Evolutionary conservation across 352 stramenopile genomes (phyloP), one percentile per base, ranked within the genome.

Genomic region (Aphanomyces euteiches): DNA sequence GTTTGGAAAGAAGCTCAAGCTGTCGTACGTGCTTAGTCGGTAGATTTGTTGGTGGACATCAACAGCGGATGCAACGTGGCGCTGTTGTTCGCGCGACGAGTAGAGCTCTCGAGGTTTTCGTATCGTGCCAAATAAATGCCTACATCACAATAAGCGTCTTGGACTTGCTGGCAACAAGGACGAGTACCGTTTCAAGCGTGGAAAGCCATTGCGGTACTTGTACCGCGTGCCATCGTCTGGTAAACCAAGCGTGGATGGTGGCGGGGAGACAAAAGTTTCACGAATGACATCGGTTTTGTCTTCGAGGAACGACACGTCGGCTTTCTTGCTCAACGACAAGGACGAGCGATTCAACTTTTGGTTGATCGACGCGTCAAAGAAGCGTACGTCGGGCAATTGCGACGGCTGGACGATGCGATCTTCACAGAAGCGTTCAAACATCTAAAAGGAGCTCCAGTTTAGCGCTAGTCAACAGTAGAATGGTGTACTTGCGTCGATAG

Each of bases 351-450:
- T 93, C 53, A 92, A 82, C 70, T 94, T 94, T 66, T 91, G 83
- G 61, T 89, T 90, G 68, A 94, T 94, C 7, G 86, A 92, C 69
- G 92, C 83, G 53, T 94, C 86, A 57, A 94, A 94, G 73, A 94
- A 94, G 3, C 87, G 58, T 54, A 94, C 86, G 70, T 94, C 83
- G 0, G 84, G 74, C 39, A 91, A 74, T 28, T 28, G 28, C 43
- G 79, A 72, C 19, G 81, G 75, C 67, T 81, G 88, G 56, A 88
- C 84, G 19, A 88, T 76, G 15, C 86, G 82, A 53, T 94, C 86
- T 78, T 92, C 83, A 61, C 89, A 81, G 58, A 94, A 94, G 3
- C 86, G 84, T 69, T 92, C 81, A 68, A 94, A 94, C 84, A 94
- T 92, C 58, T 69, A 66, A 13, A 5, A 15, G 47, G 13, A 34